Evolutionary conservation across 306 rosid genomes (phyloP).

Genomic region (Medicago truncatula): MtrunA17r5.0-ANR NC_053046.1:6515001-6515500

Average conservation of each 20-base stretch:
- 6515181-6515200: slow-evolving; percentile 44
- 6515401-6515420: background rate
- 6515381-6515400: background rate
- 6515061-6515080: background rate
- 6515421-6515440: too few relatives aligned
- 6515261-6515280: slow-evolving; percentile 46
- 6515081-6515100: slow-evolving; percentile 55
- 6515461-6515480: too few relatives aligned
- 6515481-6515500: too few relatives aligned
- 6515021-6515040: background rate
- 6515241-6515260: slow-evolving; percentile 41
- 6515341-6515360: background rate
- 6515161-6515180: slow-evolving; percentile 48
- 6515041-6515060: background rate
- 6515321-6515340: background rate
- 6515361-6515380: background rate
- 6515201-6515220: slow-evolving; percentile 51
- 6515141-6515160: slow-evolving; percentile 55
- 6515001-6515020: background rate
- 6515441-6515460: too few relatives aligned
- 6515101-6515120: slow-evolving; percentile 55
- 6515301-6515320: too few relatives aligned
- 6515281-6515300: too few relatives aligned
- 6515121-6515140: slow-evolving; percentile 42
- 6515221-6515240: slow-evolving; percentile 54